These are phyloP conservation scores for Trichophyton equinum DNA, from an alignment of 2,329 filamentous ascomycete species.

Conservation along the genomic window DNA sequence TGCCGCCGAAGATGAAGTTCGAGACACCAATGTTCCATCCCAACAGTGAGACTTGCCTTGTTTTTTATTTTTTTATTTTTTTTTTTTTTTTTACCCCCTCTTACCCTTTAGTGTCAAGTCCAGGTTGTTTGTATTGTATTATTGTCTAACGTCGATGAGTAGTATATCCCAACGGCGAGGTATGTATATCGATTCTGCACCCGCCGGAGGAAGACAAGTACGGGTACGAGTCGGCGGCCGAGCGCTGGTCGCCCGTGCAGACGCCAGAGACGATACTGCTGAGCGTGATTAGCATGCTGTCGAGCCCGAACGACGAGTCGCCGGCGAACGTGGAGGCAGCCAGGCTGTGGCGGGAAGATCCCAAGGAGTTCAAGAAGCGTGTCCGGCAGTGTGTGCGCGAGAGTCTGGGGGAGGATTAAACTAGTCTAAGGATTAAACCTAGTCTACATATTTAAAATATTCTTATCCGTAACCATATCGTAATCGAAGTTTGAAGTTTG, in stretches of 20 bases:
- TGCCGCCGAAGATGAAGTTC: constrained; percentile 83
- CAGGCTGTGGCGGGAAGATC: constrained; percentile 70
- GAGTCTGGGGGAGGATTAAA: constrained; percentile 59
- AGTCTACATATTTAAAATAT: neutral
- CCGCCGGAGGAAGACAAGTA: constrained; percentile 87
- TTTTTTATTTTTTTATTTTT: neutral
- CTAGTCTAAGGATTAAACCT: neutral
- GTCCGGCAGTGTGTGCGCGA: constrained; percentile 69
- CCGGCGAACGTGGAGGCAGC: constrained; percentile 93
- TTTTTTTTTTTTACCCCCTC: neutral
- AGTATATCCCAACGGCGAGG: constrained; percentile 73
- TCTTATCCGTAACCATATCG: no score
- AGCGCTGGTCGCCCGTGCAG: constrained; percentile 92
- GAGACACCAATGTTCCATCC: constrained; percentile 81
- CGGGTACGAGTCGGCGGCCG: constrained; percentile 79
- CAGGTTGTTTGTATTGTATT: no score
- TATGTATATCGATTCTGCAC: constrained; percentile 96
- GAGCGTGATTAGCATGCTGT: constrained; percentile 82
- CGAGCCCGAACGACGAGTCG: constrained; percentile 87
- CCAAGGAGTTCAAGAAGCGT: constrained; percentile 61
- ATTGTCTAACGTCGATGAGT: neutral
- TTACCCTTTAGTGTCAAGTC: no score
- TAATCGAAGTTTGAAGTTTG: no score
- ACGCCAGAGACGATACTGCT: constrained; percentile 88
- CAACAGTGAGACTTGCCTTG: constrained; percentile 47